These are phyloP conservation scores for Chenopodium formosanum DNA, from an alignment of 148 eudicot species.

Conservation along the genomic window DNA sequence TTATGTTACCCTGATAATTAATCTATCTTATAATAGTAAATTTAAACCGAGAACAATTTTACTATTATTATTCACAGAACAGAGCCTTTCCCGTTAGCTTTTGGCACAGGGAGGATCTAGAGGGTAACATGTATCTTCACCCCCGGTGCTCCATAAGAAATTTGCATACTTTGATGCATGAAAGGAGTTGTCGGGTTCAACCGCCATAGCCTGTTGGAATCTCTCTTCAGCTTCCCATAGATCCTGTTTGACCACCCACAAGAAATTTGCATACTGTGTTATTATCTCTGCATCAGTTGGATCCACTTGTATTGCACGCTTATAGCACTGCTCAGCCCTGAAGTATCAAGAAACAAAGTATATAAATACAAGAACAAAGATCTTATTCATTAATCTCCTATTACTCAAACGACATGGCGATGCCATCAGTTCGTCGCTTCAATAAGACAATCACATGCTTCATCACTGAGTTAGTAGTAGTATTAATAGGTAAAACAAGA, in stretches of 20 bases:
- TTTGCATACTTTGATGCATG: constrained; percentile 69
- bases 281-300: constrained; percentile 53
- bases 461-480: too few relatives aligned
- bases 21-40: constrained; percentile 22
- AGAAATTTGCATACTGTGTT: constrained; percentile 60
- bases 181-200: constrained; percentile 57
- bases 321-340: constrained; percentile 84
- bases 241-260: constrained; percentile 63
- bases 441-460: neutral
- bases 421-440: neutral
- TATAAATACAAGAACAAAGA: neutral
- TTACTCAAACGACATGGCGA: neutral
- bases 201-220: constrained; percentile 54
- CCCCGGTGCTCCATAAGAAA: constrained; percentile 86
- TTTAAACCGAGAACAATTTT: constrained; percentile 5
- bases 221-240: constrained; percentile 70
- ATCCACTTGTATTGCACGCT: constrained; percentile 53
- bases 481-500: too few relatives aligned
- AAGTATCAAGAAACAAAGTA: neutral
- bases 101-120: constrained; percentile 30
- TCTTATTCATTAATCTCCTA: neutral
- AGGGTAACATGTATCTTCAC: constrained; percentile 74
- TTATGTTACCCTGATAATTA: constrained; percentile 27
- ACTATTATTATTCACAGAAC: constrained; percentile 32
- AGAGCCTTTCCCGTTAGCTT: constrained; percentile 11